Percentiles rank a stretch among this genome's conserved stretches.
These are phyloP conservation scores for Phaeosphaeriaceae sp. DNA, from an alignment of 2,329 filamentous ascomycete species.

Conservation along the genomic window DNA sequence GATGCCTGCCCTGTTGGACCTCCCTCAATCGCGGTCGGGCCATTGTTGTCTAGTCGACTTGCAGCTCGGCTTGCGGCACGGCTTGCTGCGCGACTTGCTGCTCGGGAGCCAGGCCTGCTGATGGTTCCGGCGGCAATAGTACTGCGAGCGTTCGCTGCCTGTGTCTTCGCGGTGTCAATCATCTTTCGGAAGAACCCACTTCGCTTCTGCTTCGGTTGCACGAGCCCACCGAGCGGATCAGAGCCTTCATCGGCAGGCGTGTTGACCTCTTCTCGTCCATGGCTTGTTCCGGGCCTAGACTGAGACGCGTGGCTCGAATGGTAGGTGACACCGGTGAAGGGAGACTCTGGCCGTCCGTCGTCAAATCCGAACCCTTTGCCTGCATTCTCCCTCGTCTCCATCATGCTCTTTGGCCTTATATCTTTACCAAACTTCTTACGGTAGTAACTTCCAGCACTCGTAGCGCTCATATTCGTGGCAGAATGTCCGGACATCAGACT, in stretches of 20 bases:
- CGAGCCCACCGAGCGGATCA: constrained; percentile 78
- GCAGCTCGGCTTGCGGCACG: constrained; percentile 46
- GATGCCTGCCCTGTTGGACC: constrained; percentile 44
- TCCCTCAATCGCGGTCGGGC: constrained; percentile 63
- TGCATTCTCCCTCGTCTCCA: constrained; percentile 60
- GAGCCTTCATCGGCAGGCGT: constrained; percentile 66
- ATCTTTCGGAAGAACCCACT: constrained; percentile 96
- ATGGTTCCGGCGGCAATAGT: constrained; percentile 72
- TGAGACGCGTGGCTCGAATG: constrained; percentile 79
- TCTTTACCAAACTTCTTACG: constrained; percentile 68
- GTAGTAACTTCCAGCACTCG: constrained; percentile 91
- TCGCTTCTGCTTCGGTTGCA: constrained; percentile 76
- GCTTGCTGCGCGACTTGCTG: constrained; percentile 49
- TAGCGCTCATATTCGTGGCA: constrained; percentile 89
- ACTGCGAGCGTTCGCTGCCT: constrained; percentile 85
- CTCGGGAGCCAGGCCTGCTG: constrained; percentile 52
- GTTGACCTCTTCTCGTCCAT: constrained; percentile 56
- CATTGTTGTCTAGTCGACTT: constrained; percentile 47
- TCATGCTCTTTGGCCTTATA: constrained; percentile 66
- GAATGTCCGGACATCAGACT: constrained; percentile 95
- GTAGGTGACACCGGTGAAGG: constrained; percentile 81
- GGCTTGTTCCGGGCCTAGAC: constrained; percentile 62
- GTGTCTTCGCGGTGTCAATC: constrained; percentile 90
- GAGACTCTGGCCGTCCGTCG: constrained; percentile 58
- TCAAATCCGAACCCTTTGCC: constrained; percentile 48